Conservation (phyloP, 805 yeast species). For the Kodamaea hsintzibuensis region DNA sequence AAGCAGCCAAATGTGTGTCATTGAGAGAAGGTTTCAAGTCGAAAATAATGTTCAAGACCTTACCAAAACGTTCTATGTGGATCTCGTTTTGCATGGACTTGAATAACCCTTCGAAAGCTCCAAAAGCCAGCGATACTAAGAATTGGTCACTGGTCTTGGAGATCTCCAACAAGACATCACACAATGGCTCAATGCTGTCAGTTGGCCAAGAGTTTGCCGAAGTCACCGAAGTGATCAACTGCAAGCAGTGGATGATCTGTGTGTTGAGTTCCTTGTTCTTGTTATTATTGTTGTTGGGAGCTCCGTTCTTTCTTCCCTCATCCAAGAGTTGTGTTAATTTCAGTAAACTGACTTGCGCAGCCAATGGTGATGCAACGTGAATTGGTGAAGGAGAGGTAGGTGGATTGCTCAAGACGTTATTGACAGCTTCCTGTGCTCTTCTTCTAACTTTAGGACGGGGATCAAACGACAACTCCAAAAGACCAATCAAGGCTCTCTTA, state of each 20-base stretch:
- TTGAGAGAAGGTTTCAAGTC: conserved; percentile 78
- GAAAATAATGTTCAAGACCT: conserved; percentile 68
- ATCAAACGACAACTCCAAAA: conserved; percentile 77
- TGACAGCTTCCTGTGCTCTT: conserved; percentile 91
- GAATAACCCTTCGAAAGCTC: conserved; percentile 80
- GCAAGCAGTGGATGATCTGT: conserved; percentile 71
- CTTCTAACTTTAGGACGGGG: conserved; percentile 93
- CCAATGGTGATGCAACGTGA: conserved; percentile 72
- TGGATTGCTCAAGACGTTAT: conserved; percentile 58
- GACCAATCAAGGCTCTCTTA: conserved; percentile 74
- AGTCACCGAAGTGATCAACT: conserved; percentile 70
- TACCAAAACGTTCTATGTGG: conserved; percentile 62
- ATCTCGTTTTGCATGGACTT: conserved; percentile 59
- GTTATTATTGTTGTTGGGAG: conserved; percentile 19
- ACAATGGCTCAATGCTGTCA: conserved; percentile 63
- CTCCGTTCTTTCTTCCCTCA: conserved; percentile 28
- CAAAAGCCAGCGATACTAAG: conserved; percentile 78
- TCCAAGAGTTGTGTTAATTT: conserved; percentile 50
- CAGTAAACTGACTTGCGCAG: conserved; percentile 68
- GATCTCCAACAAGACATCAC: conserved; percentile 73
- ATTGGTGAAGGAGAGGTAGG: conserved; percentile 77
- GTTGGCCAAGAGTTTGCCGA: conserved; percentile 83
- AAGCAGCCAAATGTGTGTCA: conserved; percentile 84
- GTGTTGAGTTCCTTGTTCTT: conserved; percentile 53
- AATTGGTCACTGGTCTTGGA: conserved; percentile 84